Percentiles rank a stretch among this genome's conserved stretches.
Evolutionary conservation across 1,284 basidiomycete genomes (phyloP).

Genomic region (Malassezia equina): DNA sequence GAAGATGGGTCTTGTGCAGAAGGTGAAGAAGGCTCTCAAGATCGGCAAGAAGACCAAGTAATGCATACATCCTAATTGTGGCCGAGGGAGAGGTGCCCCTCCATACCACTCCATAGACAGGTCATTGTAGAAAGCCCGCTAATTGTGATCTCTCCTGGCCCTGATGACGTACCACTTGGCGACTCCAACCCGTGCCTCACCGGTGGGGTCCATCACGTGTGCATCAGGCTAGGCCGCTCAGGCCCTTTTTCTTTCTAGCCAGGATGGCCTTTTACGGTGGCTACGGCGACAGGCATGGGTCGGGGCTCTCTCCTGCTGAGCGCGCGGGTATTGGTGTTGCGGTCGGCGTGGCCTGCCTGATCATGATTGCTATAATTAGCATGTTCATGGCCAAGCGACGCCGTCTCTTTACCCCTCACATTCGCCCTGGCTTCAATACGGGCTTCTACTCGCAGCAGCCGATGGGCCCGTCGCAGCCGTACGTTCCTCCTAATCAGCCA

Average conservation of each 20-base stretch:
- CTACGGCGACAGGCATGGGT: not conserved
- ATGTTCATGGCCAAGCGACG: conserved; percentile 1
- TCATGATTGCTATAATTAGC: conserved; percentile 2
- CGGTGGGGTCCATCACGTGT: not conserved
- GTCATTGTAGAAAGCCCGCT: not conserved
- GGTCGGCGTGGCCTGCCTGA: conserved; percentile 5
- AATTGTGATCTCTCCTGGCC: not conserved
- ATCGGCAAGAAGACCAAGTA: conserved; percentile 13
- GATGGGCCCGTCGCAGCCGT: conserved; percentile 4
- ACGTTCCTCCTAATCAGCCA: not conserved
- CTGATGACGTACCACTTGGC: too few species aligned
- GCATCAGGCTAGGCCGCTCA: not conserved
- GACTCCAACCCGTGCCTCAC: too few species aligned
- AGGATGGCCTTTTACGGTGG: too few species aligned
- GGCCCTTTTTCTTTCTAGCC: not conserved
- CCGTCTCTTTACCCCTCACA: conserved; percentile 1
- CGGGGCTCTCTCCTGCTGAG: not conserved
- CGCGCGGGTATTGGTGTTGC: conserved; percentile 12
- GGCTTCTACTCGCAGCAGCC: not conserved
- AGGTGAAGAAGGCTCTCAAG: conserved; percentile 17
- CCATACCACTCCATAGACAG: not conserved
- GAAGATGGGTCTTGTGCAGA: conserved; percentile 14
- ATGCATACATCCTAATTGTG: not conserved
- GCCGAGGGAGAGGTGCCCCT: not conserved
- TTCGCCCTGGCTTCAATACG: conserved; percentile 1